These are phyloP conservation scores for Phoenix roebelenii DNA, from an alignment of 176 grass and related monocot species.

Conservation along the genomic window DNA sequence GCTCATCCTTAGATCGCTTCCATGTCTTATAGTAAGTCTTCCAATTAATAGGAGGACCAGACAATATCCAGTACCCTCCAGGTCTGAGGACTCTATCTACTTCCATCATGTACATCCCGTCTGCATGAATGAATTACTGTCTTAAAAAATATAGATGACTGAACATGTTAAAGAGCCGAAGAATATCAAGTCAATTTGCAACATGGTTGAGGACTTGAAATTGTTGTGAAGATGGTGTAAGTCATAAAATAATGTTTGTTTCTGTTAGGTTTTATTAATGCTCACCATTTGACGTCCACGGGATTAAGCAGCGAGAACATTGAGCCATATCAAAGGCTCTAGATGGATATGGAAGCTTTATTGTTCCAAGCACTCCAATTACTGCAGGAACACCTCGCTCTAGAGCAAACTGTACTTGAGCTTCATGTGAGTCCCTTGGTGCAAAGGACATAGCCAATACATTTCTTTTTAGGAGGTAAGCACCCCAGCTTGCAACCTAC, in stretches of 20 bases:
- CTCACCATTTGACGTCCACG: slow-evolving; percentile 72
- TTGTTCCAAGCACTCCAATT: slow-evolving; percentile 69
- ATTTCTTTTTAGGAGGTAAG: slow-evolving; percentile 69
- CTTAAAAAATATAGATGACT: not conserved
- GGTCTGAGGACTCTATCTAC: slow-evolving; percentile 67
- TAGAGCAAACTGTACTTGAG: slow-evolving; percentile 69
- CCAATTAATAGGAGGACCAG: slow-evolving; percentile 73
- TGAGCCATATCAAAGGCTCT: slow-evolving; percentile 72
- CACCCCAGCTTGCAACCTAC: slow-evolving; percentile 73
- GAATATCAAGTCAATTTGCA: too few species aligned
- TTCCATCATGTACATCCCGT: slow-evolving; percentile 86
- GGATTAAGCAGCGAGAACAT: slow-evolving; percentile 70
- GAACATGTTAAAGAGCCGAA: too few species aligned
- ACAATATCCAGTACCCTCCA: slow-evolving; percentile 83
- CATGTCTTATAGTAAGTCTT: slow-evolving; percentile 41
- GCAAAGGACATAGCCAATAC: slow-evolving; percentile 87
- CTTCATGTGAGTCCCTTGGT: slow-evolving; percentile 56
- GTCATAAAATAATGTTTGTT: not conserved
- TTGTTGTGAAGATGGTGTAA: not conserved
- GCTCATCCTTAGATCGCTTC: slow-evolving; percentile 50
- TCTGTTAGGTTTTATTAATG: slow-evolving; percentile 4
- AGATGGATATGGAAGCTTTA: slow-evolving; percentile 74
- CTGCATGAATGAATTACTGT: slow-evolving; percentile 14
- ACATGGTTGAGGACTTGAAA: too few species aligned
- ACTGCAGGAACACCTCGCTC: slow-evolving; percentile 75